Evolutionary conservation across 345 rosid genomes (phyloP).

Genomic region (Pistacia atlantica): DNA sequence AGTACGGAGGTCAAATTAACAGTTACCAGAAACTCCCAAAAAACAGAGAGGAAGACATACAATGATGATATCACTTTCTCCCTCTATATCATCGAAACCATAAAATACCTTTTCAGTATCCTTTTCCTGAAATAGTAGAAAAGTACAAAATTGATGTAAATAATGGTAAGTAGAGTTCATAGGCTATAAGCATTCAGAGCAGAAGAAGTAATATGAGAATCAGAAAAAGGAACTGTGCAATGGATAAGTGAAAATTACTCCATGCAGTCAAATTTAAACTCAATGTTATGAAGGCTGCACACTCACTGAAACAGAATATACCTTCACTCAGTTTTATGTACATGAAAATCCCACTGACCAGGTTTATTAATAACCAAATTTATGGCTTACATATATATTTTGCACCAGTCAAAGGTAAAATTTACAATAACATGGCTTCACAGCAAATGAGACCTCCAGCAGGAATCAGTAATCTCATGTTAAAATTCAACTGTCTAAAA

Average conservation of each 20-base stretch:
- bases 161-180: not conserved
- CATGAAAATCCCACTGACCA: not conserved
- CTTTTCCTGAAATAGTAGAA: constrained; percentile 65
- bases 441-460: constrained; percentile 18
- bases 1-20: constrained; percentile 4
- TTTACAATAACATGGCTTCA: constrained; percentile 2
- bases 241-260: constrained; percentile 1
- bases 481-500: not conserved
- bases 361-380: not conserved
- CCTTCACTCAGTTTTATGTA: not conserved
- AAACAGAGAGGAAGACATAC: constrained; percentile 42
- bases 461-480: not conserved
- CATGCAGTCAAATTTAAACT: not conserved
- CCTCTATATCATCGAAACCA: constrained; percentile 82
- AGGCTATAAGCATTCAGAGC: not conserved
- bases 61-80: constrained; percentile 70
- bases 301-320: not conserved
- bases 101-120: constrained; percentile 74
- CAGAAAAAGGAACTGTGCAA: not conserved
- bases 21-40: not conserved
- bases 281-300: not conserved
- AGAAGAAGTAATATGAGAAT: not conserved
- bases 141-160: constrained; percentile 13
- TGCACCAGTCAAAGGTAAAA: constrained; percentile 8
- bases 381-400: not conserved